Evolutionary conservation across 2,329 filamentous ascomycete species (phyloP), one percentile per base, ranked within the genome.

Genomic region (Westerdykella sp.): DNA sequence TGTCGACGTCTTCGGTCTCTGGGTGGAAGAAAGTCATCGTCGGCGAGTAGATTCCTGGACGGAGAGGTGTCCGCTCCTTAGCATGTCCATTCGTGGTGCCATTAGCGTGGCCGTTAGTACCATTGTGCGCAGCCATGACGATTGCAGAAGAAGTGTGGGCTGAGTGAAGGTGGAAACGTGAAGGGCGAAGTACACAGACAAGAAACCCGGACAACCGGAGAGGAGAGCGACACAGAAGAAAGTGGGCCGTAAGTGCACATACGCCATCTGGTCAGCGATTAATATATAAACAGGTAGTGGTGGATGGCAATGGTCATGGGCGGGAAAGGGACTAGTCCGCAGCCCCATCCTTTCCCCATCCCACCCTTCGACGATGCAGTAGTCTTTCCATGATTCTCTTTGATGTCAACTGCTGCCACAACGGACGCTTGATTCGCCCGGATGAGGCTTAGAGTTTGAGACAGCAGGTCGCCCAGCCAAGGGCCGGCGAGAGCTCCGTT

Each of bases 11-110:
- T 69, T 95, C 88, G 37, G 86, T 93, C 51, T 83, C 78, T 6
- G 84, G 76, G 69, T 91, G 74, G 73, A 95, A 95, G 68, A 95
- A 94, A 59, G 87, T 94, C 82, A 93, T 87, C 47, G 85, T 91
- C 21, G 88, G 88, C 47, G 85, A 85, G 68, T 93, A 94, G 65
- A 93, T 89, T 64, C 87, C 87, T 59, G 84, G 83, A 36, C 85
- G 84, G 43, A 94, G 78, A 50, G 83, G 75, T n/a, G 73, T 76
- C 46, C 66, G 68, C 47, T 69, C 48, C 45, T 55, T 60, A 46
- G 56, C 43, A 35, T 44, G 44, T 54, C 61, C 68, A 60, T 70
- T 66, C 23, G 51, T 18, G 34, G 40, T 28, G 49, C 64, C 61
- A 43, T 61, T 62, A 38, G 50, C 36, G 38, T 55, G 46, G 43